Evolutionary conservation across 352 stramenopile genomes (phyloP).

Genomic region (Pythium diclinum): DNA sequence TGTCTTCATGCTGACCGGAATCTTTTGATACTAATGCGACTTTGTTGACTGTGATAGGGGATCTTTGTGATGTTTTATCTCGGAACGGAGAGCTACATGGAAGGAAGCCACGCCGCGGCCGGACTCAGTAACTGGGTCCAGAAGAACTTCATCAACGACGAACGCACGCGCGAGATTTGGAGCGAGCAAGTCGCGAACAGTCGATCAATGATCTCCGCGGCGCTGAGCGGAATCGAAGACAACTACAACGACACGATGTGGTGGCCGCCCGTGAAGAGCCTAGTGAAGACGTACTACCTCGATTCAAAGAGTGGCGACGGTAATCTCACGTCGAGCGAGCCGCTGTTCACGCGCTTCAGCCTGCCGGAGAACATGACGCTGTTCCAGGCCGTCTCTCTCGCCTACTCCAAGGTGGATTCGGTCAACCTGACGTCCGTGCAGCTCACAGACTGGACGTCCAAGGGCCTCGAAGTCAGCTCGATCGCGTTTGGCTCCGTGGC

Average conservation of each 20-base stretch:
- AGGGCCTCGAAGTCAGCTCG: constrained; percentile 77
- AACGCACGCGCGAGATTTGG: constrained; percentile 77
- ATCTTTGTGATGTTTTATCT: constrained; percentile 82
- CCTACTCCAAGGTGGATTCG: constrained; percentile 82
- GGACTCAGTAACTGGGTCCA: constrained; percentile 80
- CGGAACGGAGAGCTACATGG: constrained; percentile 82
- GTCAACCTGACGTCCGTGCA: constrained; percentile 84
- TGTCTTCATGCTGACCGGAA: too few species aligned
- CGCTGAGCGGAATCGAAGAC: constrained; percentile 73
- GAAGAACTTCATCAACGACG: constrained; percentile 86
- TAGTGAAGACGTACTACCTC: constrained; percentile 84
- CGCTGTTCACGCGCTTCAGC: constrained; percentile 50
- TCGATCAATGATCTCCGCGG: constrained; percentile 76
- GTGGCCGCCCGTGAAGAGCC: constrained; percentile 79
- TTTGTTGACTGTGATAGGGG: constrained; percentile 30
- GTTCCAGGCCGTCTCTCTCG: constrained; percentile 64
- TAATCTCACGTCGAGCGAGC: constrained; percentile 43
- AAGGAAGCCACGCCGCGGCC: constrained; percentile 73
- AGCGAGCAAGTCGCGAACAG: constrained; percentile 82
- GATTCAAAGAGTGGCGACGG: constrained; percentile 58
- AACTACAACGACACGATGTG: constrained; percentile 90
- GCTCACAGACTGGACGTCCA: constrained; percentile 84
- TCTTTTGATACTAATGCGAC: too few species aligned
- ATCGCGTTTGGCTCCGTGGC: constrained; percentile 79
- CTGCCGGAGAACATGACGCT: constrained; percentile 84